Conservation (phyloP, 2,329 filamentous ascomycete species). For the Pseudocercospora vitis region DNA sequence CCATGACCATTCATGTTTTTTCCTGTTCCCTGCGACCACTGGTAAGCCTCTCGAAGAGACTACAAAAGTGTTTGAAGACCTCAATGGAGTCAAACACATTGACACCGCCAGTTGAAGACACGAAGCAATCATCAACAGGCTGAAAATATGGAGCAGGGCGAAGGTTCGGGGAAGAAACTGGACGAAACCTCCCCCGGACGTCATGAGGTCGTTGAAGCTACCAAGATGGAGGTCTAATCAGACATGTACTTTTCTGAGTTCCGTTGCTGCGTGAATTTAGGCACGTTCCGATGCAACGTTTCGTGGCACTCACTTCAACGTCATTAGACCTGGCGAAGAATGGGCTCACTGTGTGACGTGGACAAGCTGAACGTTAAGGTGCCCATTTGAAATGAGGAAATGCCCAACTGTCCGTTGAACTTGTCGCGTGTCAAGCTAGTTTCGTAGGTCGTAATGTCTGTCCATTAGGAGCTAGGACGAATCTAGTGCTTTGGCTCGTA, state of each 20-base stretch:
- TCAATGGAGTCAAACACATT: slow-evolving; percentile 41
- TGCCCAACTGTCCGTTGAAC: too few relatives aligned
- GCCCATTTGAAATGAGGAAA: too few relatives aligned
- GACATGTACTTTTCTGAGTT: not conserved
- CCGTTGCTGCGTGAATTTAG: too few relatives aligned
- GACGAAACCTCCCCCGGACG: slow-evolving; percentile 15
- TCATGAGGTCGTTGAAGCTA: slow-evolving; percentile 16
- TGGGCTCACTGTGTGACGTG: too few relatives aligned
- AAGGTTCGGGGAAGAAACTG: slow-evolving; percentile 16
- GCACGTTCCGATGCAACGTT: too few relatives aligned
- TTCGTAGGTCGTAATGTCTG: not conserved
- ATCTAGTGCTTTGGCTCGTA: not conserved
- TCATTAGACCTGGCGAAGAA: too few relatives aligned
- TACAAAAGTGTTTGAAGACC: slow-evolving; percentile 65
- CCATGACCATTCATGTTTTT: slow-evolving; percentile 61
- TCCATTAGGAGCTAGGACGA: not conserved
- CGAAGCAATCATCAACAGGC: slow-evolving; percentile 7
- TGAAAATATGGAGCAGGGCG: slow-evolving; percentile 17
- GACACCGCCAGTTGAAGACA: slow-evolving; percentile 58
- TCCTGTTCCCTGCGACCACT: slow-evolving; percentile 67
- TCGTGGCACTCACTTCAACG: too few relatives aligned
- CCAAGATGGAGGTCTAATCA: slow-evolving; percentile 17
- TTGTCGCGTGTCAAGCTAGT: too few relatives aligned
- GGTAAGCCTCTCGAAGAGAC: slow-evolving; percentile 78
- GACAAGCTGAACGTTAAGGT: too few relatives aligned